Base-by-base conservation (phyloP, 768 basidiomycete genomes). In the Agaricus bisporus region DNA sequence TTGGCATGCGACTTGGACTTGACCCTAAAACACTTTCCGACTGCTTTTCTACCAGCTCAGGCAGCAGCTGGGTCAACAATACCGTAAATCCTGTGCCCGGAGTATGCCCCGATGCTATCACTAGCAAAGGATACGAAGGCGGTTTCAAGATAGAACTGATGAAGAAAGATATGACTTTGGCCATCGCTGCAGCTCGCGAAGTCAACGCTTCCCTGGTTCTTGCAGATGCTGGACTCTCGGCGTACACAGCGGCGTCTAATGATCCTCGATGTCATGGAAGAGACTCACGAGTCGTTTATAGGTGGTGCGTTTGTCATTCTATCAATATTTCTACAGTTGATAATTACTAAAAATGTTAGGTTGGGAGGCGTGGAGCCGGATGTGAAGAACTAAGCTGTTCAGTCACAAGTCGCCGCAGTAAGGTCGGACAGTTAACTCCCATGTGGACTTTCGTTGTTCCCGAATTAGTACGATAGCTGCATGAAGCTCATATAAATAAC, bases 131-230 rank as follows among this genome's bases (percentile, higher is more conserved):
- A 14, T 73, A 76, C 55, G 66, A 74, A 53, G 72, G 73, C 15
- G 73, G 73, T 14, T 75, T 76, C 55, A 73, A 74, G 63, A 72
- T 76, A 5, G 71, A 76, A 46, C 52, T 74, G 22, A 74, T 76
- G 73, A 74, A 73, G 59, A 76, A 76, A 60, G 73, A 75, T 41
- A 68, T 74, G 62, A 57, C 61, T 15, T 61, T 76, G 18, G 74
- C 74, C 1, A 64, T 70, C 2, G 64, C 67, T 15, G 72, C 72
- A 20, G 72, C 74, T 5, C 58, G 61, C 36, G 58, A 68, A 54
- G 69, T 70, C 2, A 65, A 64, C 32, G 73, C 70, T n/a, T 71
- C 66, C 41, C 60, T 76, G 10, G 66, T 74, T 2, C 55, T 76
- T n/a, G 72, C 64, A 36, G 66, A 73, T 28, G 68, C 66, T 1